Conservation (phyloP, 1,284 basidiomycete species). For the Erythrobasidium hasegawianum region DNA sequence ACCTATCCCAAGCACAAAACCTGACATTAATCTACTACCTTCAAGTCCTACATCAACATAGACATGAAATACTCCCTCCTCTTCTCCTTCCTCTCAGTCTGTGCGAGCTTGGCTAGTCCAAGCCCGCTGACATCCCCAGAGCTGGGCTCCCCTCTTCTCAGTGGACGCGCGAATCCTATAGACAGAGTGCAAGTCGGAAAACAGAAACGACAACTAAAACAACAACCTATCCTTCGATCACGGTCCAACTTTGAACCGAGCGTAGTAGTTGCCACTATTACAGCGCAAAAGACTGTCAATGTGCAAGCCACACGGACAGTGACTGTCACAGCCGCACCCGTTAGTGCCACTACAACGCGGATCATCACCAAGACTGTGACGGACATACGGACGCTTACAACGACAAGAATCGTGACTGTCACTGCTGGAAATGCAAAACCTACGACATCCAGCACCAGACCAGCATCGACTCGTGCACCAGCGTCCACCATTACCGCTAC, state of each 20-base stretch:
- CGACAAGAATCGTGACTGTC: background rate
- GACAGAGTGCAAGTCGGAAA: background rate
- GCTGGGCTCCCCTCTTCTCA: background rate
- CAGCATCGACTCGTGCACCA: slow-evolving; percentile 3
- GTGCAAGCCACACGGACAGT: slow-evolving; percentile 14
- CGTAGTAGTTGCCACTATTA: background rate
- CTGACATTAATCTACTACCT: background rate
- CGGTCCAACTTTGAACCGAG: background rate
- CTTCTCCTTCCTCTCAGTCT: background rate
- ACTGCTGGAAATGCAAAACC: background rate
- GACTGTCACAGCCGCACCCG: slow-evolving; percentile 1
- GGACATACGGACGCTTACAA: background rate
- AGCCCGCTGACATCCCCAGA: background rate
- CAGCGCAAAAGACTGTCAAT: background rate
- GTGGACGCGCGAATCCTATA: background rate
- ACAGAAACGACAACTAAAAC: background rate
- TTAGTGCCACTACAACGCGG: slow-evolving; percentile 8
- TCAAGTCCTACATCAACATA: background rate
- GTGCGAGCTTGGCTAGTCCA: slow-evolving; percentile 1
- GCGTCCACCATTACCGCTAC: slow-evolving; percentile 1
- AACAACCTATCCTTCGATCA: background rate
- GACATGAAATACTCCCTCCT: background rate
- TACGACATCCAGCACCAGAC: slow-evolving; percentile 5
- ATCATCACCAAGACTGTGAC: slow-evolving; percentile 21
- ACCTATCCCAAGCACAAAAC: background rate